These are phyloP conservation scores for Golubevia pallescens DNA, from an alignment of 1,284 basidiomycete species.

Conservation along the genomic window DNA sequence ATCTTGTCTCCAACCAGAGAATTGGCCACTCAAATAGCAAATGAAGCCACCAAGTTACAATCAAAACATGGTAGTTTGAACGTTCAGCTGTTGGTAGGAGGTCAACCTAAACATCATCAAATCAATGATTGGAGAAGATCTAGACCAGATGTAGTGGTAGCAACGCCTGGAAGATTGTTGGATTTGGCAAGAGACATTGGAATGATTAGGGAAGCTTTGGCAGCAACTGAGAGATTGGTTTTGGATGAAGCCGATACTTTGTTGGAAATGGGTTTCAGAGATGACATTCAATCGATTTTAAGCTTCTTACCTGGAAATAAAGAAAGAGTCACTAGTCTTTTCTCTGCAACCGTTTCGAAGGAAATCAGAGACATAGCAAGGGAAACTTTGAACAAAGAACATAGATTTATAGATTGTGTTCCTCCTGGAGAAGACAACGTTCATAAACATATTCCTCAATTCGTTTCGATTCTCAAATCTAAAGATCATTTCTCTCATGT, in stretches of 20 bases:
- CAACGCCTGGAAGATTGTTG: conserved; percentile 86
- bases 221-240: conserved; percentile 74
- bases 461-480: conserved; percentile 75
- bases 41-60: conserved; percentile 77
- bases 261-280: conserved; percentile 93
- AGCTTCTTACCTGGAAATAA: conserved; percentile 73
- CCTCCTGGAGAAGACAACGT: conserved; percentile 72
- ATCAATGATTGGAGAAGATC: conserved; percentile 73
- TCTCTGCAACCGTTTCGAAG: conserved; percentile 79
- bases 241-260: conserved; percentile 96
- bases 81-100: conserved; percentile 82
- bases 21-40: conserved; percentile 89
- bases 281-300: conserved; percentile 81
- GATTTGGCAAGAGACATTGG: conserved; percentile 72
- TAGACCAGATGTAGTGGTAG: conserved; percentile 84
- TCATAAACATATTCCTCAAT: conserved; percentile 81
- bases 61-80: conserved; percentile 73
- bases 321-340: conserved; percentile 86
- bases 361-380: conserved; percentile 68
- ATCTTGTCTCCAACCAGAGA: conserved; percentile 94
- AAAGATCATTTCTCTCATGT: conserved; percentile 80
- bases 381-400: conserved; percentile 70
- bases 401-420: conserved; percentile 72
- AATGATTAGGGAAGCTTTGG: conserved; percentile 38
- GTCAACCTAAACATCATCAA: conserved; percentile 74